A percentile compares a stretch with the other conserved stretches of the same genome.
Conservation (phyloP, 345 rosid genomes). For the Populus simonii region DNA sequence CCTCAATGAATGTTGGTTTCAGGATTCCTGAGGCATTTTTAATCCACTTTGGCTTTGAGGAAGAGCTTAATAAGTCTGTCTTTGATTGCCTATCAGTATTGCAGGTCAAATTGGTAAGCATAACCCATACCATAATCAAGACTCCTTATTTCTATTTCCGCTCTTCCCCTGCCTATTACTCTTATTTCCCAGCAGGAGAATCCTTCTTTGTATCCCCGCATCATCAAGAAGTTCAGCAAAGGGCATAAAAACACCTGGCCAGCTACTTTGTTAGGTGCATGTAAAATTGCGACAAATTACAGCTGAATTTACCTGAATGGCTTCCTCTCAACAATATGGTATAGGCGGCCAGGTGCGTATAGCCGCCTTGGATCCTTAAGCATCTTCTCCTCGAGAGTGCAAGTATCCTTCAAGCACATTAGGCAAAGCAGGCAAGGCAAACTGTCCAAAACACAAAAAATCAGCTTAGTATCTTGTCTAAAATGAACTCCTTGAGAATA, state of each 20-base stretch:
- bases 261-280: neutral
- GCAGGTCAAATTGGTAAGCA: neutral
- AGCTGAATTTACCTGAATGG: conserved; percentile 57
- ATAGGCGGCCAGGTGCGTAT: conserved; percentile 91
- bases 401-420: conserved; percentile 90
- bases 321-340: conserved; percentile 86
- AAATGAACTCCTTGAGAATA: neutral
- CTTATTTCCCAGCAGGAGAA: neutral
- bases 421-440: conserved; percentile 88
- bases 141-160: neutral
- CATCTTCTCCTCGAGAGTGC: conserved; percentile 71
- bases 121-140: neutral
- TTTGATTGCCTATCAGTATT: neutral
- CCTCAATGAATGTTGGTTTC: neutral
- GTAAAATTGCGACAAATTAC: neutral
- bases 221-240: neutral
- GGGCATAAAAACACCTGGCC: neutral
- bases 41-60: neutral
- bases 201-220: neutral
- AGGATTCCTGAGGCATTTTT: neutral
- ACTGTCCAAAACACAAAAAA: conserved; percentile 44
- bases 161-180: neutral
- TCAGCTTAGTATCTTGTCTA: conserved; percentile 8
- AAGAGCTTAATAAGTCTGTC: neutral
- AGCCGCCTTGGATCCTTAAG: conserved; percentile 83